phyloP scores from a whole-genome alignment of 257 asterid genomes.

The Nicotiana sylvestris region DNA sequence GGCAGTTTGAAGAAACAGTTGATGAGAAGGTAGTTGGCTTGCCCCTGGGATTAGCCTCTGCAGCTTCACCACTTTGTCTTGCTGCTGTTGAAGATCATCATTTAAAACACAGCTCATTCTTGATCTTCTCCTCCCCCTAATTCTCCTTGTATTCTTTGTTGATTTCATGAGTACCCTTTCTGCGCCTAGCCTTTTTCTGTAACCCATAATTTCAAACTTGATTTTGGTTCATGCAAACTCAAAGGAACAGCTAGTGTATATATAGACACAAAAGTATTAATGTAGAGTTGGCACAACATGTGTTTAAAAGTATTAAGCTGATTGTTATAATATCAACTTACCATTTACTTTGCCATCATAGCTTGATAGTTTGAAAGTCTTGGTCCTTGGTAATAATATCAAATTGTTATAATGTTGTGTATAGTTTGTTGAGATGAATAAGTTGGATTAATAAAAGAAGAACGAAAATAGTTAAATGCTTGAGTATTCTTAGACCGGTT shows the following conservation, averaged over 20 bases:
- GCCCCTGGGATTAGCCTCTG: conserved; percentile 13
- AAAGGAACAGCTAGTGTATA: neutral
- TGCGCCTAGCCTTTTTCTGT: neutral
- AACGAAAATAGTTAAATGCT: no score
- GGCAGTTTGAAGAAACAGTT: conserved; percentile 7
- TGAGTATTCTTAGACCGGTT: no score
- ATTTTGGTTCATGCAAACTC: neutral
- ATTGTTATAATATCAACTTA: no score
- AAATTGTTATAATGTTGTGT: no score
- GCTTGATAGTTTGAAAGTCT: no score
- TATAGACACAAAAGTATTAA: neutral
- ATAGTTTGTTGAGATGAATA: no score
- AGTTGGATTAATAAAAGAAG: no score
- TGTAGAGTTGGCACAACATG: neutral
- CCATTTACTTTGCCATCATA: no score
- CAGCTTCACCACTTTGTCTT: conserved; percentile 6
- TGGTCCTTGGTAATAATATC: no score
- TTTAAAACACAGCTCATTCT: neutral
- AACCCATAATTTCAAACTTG: neutral
- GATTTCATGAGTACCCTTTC: neutral
- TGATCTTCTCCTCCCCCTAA: neutral
- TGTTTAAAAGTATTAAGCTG: neutral
- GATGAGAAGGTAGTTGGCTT: neutral
- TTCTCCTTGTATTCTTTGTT: neutral
- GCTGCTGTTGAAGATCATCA: neutral